Percentiles rank a stretch among this genome's conserved stretches.
Conservation (phyloP, 768 basidiomycete genomes). For the Tulasnella sp. region DNA sequence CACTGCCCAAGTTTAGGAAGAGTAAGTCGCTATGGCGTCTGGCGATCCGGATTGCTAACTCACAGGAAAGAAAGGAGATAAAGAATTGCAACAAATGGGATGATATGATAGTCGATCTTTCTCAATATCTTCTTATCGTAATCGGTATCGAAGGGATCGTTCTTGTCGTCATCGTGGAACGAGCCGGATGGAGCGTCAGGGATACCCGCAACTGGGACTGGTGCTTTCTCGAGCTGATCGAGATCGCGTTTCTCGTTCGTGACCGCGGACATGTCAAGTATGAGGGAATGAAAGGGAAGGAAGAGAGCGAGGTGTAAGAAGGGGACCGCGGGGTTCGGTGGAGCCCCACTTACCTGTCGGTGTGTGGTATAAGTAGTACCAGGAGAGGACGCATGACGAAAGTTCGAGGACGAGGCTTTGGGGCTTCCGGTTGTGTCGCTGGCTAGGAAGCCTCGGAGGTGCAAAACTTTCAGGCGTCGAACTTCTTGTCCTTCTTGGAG, state of each 20-base stretch:
- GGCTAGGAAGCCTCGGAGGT: neutral
- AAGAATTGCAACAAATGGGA: conserved; percentile 70
- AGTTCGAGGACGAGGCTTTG: neutral
- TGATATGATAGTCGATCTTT: conserved; percentile 28
- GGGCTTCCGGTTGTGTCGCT: neutral
- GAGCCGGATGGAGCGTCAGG: neutral
- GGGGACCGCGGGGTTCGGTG: neutral
- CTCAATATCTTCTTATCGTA: conserved; percentile 10
- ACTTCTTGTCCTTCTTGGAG: neutral
- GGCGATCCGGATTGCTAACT: neutral
- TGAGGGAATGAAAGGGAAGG: neutral
- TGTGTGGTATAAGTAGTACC: neutral
- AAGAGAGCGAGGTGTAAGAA: neutral
- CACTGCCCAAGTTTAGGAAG: too few relatives aligned
- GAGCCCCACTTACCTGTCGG: neutral
- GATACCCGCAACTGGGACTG: neutral
- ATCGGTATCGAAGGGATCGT: neutral
- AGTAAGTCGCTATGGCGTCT: neutral
- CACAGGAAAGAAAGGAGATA: conserved; percentile 63
- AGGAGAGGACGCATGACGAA: neutral
- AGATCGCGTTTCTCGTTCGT: neutral
- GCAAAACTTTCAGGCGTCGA: neutral
- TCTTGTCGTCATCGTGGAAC: neutral
- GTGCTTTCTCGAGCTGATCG: neutral
- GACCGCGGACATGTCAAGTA: neutral